Evolutionary conservation across 1,139 yeast species (phyloP).

Genomic region (Hanseniaspora uvarum): DNA sequence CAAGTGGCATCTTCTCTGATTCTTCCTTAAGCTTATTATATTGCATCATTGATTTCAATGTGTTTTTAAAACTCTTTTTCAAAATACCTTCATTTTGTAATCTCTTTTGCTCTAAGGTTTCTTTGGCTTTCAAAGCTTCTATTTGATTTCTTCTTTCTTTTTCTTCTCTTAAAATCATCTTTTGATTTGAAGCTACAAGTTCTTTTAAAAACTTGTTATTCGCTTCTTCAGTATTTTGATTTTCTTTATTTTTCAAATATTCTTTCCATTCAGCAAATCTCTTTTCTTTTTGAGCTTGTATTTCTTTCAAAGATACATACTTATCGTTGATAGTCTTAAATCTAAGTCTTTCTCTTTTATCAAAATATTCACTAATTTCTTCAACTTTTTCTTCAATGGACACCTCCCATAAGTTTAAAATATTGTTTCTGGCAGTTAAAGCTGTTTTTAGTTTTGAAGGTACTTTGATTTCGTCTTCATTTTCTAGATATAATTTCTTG

Average conservation of each 20-base stretch:
- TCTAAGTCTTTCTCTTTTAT: background rate
- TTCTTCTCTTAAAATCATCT: background rate
- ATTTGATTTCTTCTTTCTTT: background rate
- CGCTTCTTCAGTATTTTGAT: slow-evolving; percentile 23
- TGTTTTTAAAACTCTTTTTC: background rate
- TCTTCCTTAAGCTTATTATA: background rate
- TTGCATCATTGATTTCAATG: background rate
- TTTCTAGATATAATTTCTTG: background rate
- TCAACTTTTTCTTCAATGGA: background rate
- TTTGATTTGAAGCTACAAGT: background rate
- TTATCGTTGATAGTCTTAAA: background rate
- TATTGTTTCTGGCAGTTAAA: background rate
- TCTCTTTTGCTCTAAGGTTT: slow-evolving; percentile 18
- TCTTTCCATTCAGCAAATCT: background rate
- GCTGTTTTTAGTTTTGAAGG: background rate
- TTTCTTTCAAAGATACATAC: background rate
- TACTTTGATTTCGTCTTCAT: background rate
- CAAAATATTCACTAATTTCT: background rate
- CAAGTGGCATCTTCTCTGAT: background rate
- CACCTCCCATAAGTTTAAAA: background rate
- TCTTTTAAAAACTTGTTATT: slow-evolving; percentile 10
- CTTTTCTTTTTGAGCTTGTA: background rate
- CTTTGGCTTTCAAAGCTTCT: background rate
- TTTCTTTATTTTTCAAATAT: background rate
- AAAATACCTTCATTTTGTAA: slow-evolving; percentile 8